Conservation (phyloP, 1,284 basidiomycete species). For the Leccinum angustisporum region DNA sequence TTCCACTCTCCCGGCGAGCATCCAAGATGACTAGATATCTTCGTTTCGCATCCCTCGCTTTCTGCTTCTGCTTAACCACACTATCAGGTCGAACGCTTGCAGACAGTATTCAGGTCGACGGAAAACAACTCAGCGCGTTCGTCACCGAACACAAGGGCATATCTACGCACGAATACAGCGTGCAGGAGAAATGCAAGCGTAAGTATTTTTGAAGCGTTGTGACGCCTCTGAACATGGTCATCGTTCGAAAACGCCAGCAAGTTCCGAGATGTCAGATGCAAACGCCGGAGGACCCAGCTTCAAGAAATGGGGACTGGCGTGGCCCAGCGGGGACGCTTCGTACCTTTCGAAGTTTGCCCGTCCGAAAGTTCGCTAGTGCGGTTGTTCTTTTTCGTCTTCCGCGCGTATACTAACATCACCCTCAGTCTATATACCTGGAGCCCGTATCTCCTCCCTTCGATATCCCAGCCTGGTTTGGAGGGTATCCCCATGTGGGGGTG, state of each 20-base stretch:
- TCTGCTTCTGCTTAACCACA: conserved; percentile 12
- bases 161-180: neutral
- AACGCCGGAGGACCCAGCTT: conserved; percentile 6
- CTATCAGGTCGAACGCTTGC: conserved; percentile 8
- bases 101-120: neutral
- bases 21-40: conserved; percentile 15
- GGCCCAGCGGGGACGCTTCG: conserved; percentile 45
- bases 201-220: conserved; percentile 21
- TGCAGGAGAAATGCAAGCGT: conserved; percentile 21
- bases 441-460: conserved; percentile 21
- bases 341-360: conserved; percentile 35
- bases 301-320: conserved; percentile 43
- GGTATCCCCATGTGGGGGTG: conserved; percentile 61
- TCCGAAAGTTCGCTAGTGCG: conserved; percentile 37
- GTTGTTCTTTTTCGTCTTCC: conserved; percentile 1
- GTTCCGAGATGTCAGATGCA: conserved; percentile 7
- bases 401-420: conserved; percentile 6
- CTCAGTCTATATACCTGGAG: conserved; percentile 31
- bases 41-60: conserved; percentile 8
- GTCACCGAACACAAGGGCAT: conserved; percentile 1
- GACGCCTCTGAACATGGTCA: conserved; percentile 14
- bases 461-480: conserved; percentile 32
- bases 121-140: conserved; percentile 6
- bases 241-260: conserved; percentile 16
- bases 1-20: neutral